Evolutionary conservation across 257 asterid species (phyloP).

Genomic region (Nicotiana obtusifolia): DNA sequence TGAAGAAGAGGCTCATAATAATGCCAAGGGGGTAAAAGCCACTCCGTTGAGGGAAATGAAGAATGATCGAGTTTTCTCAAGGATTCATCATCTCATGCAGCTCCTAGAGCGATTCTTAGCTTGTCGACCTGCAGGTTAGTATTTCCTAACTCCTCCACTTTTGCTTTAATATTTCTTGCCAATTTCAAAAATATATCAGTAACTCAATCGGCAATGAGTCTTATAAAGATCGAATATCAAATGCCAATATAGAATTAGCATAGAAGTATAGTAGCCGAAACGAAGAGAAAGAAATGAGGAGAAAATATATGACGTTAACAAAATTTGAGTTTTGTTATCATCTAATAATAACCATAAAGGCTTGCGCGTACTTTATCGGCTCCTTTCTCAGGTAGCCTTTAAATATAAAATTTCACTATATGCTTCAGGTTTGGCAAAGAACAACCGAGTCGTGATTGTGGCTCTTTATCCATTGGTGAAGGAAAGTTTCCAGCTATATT

Average conservation of each 20-base stretch:
- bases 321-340: neutral
- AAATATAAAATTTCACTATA: neutral
- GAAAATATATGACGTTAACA: neutral
- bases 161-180: neutral
- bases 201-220: neutral
- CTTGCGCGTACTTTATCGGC: neutral
- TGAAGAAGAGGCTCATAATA: constrained; percentile 28
- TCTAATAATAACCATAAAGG: neutral
- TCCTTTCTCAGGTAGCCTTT: neutral
- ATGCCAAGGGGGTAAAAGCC: constrained; percentile 11
- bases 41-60: constrained; percentile 46
- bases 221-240: neutral
- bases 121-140: constrained; percentile 75
- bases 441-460: constrained; percentile 58
- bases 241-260: neutral
- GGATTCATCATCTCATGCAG: constrained; percentile 52
- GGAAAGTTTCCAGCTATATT: constrained; percentile 71
- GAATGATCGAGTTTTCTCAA: constrained; percentile 35
- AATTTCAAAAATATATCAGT: neutral
- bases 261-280: neutral
- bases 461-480: constrained; percentile 68
- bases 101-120: constrained; percentile 61
- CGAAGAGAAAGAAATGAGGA: neutral
- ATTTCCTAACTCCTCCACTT: neutral
- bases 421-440: constrained; percentile 60